These are phyloP conservation scores for Aspergillus sclerotiicarbonarius DNA, from an alignment of 495 filamentous ascomycete species.

Conservation along the genomic window DNA sequence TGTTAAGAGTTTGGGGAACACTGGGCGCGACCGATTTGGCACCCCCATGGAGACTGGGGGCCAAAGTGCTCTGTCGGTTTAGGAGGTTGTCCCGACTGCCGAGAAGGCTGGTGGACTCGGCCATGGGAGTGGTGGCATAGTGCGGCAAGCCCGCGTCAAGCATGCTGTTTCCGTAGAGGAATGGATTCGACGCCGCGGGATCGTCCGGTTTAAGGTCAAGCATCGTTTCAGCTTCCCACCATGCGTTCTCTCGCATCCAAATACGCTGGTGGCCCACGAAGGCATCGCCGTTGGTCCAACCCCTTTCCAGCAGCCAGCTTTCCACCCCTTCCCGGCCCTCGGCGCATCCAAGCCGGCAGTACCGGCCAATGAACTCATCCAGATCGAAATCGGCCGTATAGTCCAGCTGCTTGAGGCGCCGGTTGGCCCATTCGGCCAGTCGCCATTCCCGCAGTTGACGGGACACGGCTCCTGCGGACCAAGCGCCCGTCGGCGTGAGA, in stretches of 20 bases:
- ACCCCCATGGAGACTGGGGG: conserved; percentile 51
- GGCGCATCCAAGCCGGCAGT: conserved; percentile 77
- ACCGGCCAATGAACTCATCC: conserved; percentile 84
- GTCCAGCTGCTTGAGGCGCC: conserved; percentile 86
- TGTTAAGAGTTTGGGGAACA: conserved; percentile 58
- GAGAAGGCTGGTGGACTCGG: conserved; percentile 59
- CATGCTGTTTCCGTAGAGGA: conserved; percentile 33
- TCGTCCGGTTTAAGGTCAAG: conserved; percentile 80
- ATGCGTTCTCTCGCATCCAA: conserved; percentile 90
- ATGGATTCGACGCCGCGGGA: conserved; percentile 24
- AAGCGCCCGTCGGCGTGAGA: conserved; percentile 62
- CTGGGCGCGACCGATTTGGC: conserved; percentile 75
- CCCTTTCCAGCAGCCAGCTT: conserved; percentile 90
- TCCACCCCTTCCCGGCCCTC: conserved; percentile 93
- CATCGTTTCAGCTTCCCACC: conserved; percentile 98
- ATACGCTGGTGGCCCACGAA: conserved; percentile 85
- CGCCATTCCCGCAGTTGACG: conserved; percentile 90
- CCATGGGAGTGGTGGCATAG: conserved; percentile 40
- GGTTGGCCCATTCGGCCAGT: conserved; percentile 93
- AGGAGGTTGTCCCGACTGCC: conserved; percentile 70
- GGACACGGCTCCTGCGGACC: conserved; percentile 90
- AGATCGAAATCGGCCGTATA: conserved; percentile 96
- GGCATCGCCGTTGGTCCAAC: conserved; percentile 98
- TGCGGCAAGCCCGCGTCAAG: conserved; percentile 31
- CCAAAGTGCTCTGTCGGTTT: conserved; percentile 58